A percentile compares a stretch with the other conserved stretches of the same genome.
phyloP scores from a whole-genome alignment of 192 early-diverging fungal species.

The Diversispora eburnea region DNA sequence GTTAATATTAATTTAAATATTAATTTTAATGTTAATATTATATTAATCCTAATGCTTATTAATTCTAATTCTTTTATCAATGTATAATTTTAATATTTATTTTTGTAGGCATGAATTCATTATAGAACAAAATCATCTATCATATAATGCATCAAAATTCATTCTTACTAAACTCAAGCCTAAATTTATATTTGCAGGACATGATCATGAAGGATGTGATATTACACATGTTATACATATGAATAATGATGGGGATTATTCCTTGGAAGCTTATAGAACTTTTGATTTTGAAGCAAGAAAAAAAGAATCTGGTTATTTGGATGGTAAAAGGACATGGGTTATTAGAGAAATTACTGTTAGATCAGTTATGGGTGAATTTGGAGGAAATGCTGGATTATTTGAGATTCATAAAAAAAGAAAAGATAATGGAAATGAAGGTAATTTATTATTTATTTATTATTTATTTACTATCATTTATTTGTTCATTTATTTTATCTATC shows the following conservation, averaged over 20 bases:
- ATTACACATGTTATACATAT: slow-evolving; percentile 37
- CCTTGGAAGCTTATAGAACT: slow-evolving; percentile 33
- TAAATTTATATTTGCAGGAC: slow-evolving; percentile 57
- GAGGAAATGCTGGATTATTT: slow-evolving; percentile 58
- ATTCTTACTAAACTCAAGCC: slow-evolving; percentile 55
- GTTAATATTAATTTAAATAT: background rate
- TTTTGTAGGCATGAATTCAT: slow-evolving; percentile 29
- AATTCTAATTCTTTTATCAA: no score
- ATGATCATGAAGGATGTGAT: slow-evolving; percentile 62
- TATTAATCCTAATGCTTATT: no score
- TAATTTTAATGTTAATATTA: no score
- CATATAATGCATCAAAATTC: slow-evolving; percentile 50
- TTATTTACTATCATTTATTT: no score
- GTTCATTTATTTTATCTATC: no score
- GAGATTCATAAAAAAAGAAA: slow-evolving; percentile 37
- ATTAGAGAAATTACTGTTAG: slow-evolving; percentile 57
- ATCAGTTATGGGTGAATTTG: slow-evolving; percentile 59
- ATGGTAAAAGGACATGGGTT: slow-evolving; percentile 29
- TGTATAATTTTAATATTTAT: background rate
- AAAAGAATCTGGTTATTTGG: slow-evolving; percentile 26
- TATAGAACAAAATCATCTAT: slow-evolving; percentile 57
- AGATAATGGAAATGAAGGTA: slow-evolving; percentile 12
- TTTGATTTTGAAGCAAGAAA: slow-evolving; percentile 34
- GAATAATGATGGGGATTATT: slow-evolving; percentile 9
- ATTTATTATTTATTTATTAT: no score